Base-by-base conservation (phyloP, 257 asterid genomes). In the Primulina huaijiensis region DNA sequence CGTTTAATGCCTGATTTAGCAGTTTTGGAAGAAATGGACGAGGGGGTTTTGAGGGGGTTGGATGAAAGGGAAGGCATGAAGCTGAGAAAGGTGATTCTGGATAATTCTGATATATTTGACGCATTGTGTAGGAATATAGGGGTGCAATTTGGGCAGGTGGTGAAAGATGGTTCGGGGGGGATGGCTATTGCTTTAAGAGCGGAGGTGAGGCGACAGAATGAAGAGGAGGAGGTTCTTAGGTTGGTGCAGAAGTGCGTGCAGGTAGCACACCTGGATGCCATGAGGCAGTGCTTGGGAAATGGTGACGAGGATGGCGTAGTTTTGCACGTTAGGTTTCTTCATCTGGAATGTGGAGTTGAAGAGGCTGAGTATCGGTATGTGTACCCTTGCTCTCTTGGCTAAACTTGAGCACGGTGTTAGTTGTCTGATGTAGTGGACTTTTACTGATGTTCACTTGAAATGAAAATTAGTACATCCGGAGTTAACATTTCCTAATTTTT, bases 341-440 rank as follows among this genome's bases (percentile, higher is more conserved):
- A 86, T 79, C 75, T 87, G 83, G 85, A 81, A 78, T 75, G 72
- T 74, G 91, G 90, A 55, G 80, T 86, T 50, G 96, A 87, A 70
- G 96, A 89, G 81, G 75, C 78, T 4, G 88, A 93, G 72, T 86
- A 87, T 81, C 88, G 99, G 99, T 93, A 90, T 67, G 85, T 60
- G 68, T 56, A 64, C 63, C 33, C 67, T 21, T 66, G 66, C 30
- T 67, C 30, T 57, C 21, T 40, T 55, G 71, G 50, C 66, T 61
- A 66, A 62, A 60, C 71, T 63, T 19, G 60, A 64, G 63, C 19
- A n/a, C 38, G 43, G 30, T 68, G 67, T 27, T 27, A 67, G 71
- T 30, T 31, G 67, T 74, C 64, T 69, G 64, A 67, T 74, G 71
- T 66, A 43, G 57, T 29, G 61, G 60, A 64, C 61, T 70, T 38